phyloP scores from a whole-genome alignment of 2,329 filamentous ascomycete species.

The Paraphoma chrysanthemicola region DNA sequence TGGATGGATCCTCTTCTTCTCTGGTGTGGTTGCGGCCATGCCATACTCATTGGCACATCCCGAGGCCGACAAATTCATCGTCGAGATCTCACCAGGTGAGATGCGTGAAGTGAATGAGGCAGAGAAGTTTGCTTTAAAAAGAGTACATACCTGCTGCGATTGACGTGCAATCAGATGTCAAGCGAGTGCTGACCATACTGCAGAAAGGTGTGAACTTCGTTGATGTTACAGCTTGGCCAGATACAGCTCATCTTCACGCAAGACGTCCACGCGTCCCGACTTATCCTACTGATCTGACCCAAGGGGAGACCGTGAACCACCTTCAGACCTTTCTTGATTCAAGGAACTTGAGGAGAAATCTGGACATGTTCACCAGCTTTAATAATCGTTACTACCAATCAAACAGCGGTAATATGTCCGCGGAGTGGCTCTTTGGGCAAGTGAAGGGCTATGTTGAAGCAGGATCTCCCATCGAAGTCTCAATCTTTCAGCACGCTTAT shows the following conservation, averaged over 20 bases:
- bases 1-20: neutral
- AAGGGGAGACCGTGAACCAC: conserved; percentile 69
- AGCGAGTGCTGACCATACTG: conserved; percentile 28
- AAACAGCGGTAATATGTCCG: conserved; percentile 78
- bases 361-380: conserved; percentile 78
- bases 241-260: conserved; percentile 48
- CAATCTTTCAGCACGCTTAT: conserved; percentile 81
- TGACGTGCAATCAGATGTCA: neutral
- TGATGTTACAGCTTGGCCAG: conserved; percentile 80
- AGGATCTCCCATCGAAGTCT: conserved; percentile 71
- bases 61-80: neutral
- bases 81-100: conserved; percentile 5
- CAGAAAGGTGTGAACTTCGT: conserved; percentile 72
- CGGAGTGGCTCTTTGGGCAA: conserved; percentile 80
- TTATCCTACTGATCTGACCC: conserved; percentile 70
- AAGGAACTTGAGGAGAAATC: conserved; percentile 74
- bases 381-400: conserved; percentile 83
- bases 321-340: conserved; percentile 74
- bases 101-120: conserved; percentile 5
- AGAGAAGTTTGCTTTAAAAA: conserved; percentile 5
- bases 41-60: neutral
- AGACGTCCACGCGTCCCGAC: conserved; percentile 44
- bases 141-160: neutral
- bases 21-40: neutral
- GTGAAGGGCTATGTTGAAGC: conserved; percentile 73